phyloP scores from a whole-genome alignment of 129 eudicot species.

The Escallonia rubra region DNA sequence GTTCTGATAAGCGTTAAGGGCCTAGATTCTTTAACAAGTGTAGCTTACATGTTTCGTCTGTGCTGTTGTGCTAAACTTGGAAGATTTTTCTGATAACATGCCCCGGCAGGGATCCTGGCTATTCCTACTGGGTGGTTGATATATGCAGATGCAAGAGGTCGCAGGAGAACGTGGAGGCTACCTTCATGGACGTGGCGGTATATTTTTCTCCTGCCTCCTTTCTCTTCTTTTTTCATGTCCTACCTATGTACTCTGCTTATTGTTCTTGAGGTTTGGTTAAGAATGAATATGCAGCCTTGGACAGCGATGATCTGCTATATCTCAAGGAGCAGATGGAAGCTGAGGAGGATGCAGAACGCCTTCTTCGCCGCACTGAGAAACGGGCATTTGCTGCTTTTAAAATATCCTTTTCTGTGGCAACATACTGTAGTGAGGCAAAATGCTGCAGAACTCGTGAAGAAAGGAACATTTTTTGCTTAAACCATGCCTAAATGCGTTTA shows the following conservation, averaged over 20 bases:
- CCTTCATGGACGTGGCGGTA: conserved; percentile 99
- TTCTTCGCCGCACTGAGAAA: conserved; percentile 91
- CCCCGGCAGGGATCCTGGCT: conserved; percentile 99
- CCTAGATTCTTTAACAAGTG: too few species aligned
- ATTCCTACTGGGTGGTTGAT: conserved; percentile 68
- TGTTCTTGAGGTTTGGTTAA: conserved; percentile 25
- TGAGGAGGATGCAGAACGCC: conserved; percentile 96
- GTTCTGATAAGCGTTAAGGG: too few species aligned
- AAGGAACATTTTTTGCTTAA: too few species aligned
- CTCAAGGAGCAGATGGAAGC: conserved; percentile 99
- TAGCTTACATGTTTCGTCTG: background rate
- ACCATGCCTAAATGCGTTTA: too few species aligned
- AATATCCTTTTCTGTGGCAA: conserved; percentile 55
- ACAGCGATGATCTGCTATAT: conserved; percentile 96
- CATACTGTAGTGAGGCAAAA: too few species aligned
- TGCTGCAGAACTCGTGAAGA: too few species aligned
- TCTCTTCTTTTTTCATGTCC: background rate
- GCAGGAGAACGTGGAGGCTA: conserved; percentile 99
- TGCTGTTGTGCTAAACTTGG: conserved; percentile 1
- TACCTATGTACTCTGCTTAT: background rate
- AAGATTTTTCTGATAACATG: conserved; percentile 78
- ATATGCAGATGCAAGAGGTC: conserved; percentile 97
- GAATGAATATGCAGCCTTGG: conserved; percentile 78
- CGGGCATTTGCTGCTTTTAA: conserved; percentile 95
- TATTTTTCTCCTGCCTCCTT: background rate